These are phyloP conservation scores for Mortierella sp. DNA, from an alignment of 371 early-diverging fungal species.

Conservation along the genomic window DNA sequence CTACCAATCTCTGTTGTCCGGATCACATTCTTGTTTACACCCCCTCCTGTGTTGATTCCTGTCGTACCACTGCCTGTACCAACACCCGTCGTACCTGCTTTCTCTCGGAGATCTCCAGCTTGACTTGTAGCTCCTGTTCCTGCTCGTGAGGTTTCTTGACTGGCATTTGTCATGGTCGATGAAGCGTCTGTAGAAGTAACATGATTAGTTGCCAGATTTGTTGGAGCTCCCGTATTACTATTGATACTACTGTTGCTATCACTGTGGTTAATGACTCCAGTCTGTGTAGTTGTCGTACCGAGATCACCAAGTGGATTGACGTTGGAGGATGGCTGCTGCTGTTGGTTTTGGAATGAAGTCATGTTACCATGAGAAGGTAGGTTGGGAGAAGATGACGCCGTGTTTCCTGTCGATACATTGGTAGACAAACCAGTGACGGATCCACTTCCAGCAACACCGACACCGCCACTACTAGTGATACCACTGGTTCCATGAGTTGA, in stretches of 20 bases:
- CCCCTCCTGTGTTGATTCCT: background rate
- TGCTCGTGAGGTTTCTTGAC: background rate
- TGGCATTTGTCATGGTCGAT: background rate
- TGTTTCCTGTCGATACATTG: no score
- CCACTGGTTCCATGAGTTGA: background rate
- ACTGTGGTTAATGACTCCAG: background rate
- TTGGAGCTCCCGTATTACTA: no score
- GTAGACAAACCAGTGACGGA: no score
- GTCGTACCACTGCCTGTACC: background rate
- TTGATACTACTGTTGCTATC: constrained; percentile 1
- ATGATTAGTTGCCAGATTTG: no score
- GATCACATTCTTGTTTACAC: constrained; percentile 13
- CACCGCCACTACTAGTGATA: no score
- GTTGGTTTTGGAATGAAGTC: background rate
- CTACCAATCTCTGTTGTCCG: constrained; percentile 22
- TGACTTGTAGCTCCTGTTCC: background rate
- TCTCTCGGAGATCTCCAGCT: background rate
- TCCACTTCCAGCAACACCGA: no score
- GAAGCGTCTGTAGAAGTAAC: no score
- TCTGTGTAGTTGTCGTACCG: background rate
- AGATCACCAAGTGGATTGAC: no score
- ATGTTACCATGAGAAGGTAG: background rate
- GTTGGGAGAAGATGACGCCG: background rate
- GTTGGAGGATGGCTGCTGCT: background rate
- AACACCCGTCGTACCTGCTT: background rate